These are phyloP conservation scores for Tolypocladium sp. DNA, from an alignment of 2,329 filamentous ascomycete genomes.

Conservation along the genomic window DNA sequence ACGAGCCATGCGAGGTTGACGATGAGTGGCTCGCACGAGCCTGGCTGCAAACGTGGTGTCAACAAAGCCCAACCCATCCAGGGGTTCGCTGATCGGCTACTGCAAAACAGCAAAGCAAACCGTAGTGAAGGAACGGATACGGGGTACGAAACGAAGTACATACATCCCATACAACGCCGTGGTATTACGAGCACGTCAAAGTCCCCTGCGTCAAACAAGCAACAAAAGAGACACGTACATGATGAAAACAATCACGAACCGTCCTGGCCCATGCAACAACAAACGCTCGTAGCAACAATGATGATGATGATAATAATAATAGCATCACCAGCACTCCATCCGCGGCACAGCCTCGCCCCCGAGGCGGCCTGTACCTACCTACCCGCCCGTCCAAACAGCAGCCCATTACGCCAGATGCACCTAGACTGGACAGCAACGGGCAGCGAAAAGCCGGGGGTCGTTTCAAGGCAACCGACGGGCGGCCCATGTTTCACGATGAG, in stretches of 20 bases:
- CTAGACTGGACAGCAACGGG: background rate
- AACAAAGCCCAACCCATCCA: too few species aligned
- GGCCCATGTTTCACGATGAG: background rate
- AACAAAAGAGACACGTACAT: background rate
- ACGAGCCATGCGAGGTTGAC: too few species aligned
- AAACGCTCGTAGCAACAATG: background rate
- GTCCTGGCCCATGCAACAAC: background rate
- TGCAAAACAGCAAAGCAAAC: too few species aligned
- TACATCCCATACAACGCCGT: background rate
- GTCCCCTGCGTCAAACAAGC: background rate
- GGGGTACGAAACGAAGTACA: too few species aligned
- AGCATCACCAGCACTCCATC: background rate
- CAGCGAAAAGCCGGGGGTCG: background rate
- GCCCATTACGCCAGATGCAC: background rate
- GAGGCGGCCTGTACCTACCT: background rate
- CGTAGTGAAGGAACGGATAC: too few species aligned
- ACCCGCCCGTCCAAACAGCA: background rate
- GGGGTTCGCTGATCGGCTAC: too few species aligned
- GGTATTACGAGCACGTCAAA: background rate
- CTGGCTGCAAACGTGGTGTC: too few species aligned
- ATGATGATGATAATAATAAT: background rate
- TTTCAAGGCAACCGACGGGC: background rate
- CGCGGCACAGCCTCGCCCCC: background rate
- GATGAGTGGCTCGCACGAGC: too few species aligned
- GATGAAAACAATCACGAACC: background rate